Percentiles rank a stretch among this genome's conserved stretches.
Evolutionary conservation across 768 basidiomycete species (phyloP).

Genomic region (Pleurotus citrinopileatus): DNA sequence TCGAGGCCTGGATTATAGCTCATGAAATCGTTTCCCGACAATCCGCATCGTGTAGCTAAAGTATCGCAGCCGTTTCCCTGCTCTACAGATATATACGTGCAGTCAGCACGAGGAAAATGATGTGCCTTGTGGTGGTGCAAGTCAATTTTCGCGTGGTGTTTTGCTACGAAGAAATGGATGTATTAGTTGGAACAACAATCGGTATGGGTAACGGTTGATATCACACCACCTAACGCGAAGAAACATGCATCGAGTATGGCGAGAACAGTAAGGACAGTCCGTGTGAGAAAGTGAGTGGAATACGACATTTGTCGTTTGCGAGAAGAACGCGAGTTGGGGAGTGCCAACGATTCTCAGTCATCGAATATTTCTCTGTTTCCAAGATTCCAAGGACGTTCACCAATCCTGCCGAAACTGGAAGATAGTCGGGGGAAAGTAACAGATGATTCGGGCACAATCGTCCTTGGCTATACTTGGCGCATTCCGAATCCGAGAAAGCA

Average conservation of each 20-base stretch:
- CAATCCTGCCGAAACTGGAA: neutral
- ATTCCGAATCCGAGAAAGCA: neutral
- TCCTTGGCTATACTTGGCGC: too few relatives aligned
- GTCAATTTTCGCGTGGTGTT: neutral
- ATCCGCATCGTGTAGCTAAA: slow-evolving; percentile 7
- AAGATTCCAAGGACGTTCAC: neutral
- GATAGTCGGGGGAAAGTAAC: neutral
- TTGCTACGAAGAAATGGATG: neutral
- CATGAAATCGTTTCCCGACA: slow-evolving; percentile 1
- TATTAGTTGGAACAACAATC: neutral
- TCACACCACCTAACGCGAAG: neutral
- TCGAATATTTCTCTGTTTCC: neutral
- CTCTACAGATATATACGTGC: neutral
- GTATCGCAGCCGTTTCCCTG: slow-evolving; percentile 1
- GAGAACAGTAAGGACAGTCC: neutral
- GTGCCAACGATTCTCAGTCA: neutral
- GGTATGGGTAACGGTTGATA: neutral
- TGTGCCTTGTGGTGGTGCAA: neutral
- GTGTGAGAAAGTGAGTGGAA: neutral
- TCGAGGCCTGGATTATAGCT: slow-evolving; percentile 4
- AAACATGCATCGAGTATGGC: neutral
- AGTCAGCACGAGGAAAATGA: slow-evolving; percentile 4
- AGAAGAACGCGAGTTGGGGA: neutral
- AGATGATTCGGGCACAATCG: too few relatives aligned
- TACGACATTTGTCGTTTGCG: neutral